Base-by-base conservation (phyloP, 176 grass and related monocot species). In the Poa pratensis region DNA sequence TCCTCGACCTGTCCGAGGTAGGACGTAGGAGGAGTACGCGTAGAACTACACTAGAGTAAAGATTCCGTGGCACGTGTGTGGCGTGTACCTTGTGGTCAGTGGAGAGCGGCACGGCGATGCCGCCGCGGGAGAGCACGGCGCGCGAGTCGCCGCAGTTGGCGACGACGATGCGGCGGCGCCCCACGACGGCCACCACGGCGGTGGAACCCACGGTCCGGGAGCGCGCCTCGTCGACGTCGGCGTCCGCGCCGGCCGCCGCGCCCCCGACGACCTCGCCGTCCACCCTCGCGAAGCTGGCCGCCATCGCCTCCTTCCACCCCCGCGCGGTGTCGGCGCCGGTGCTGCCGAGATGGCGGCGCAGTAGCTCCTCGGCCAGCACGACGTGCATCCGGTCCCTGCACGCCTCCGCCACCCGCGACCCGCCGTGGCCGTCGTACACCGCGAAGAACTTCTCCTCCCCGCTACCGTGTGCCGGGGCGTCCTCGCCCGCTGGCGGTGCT, bases 121-220 rank as follows among this genome's bases (percentile, higher is more conserved):
- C 91, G 49, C 80, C 89, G 67, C 89, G 91, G 0, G 71, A 94
- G 73, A 97, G 91, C 5, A 94, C 89, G 55, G 91, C 94, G 58
- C 91, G 86, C 6, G 94, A 94, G 86, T 94, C 94, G 40, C 94
- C 94, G 74, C 94, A 97, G 89, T 97, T 94, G 60, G 89, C 91
- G 1, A 97, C 94, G 26, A 97, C 80, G 88, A 97, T 97, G 42
- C 80, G 71, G 68, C 69, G 80, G 30, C 46, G 35, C 3, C 94
- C 87, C 6, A 97, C 85, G 16, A 94, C 91, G 18, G 86, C 89
- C 17, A 92, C 89, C 50, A 94, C 63, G 43, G 94, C 91, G 43
- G 94, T 97, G 13, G 94, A 94, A 0, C 94, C 94, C 9, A 90
- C 90, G 49, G 76, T 88, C 4, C 74, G 73, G 2, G 80, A 83